Conservation (phyloP, 2,329 filamentous ascomycete species). For the Teratosphaeria zuluensis region DNA sequence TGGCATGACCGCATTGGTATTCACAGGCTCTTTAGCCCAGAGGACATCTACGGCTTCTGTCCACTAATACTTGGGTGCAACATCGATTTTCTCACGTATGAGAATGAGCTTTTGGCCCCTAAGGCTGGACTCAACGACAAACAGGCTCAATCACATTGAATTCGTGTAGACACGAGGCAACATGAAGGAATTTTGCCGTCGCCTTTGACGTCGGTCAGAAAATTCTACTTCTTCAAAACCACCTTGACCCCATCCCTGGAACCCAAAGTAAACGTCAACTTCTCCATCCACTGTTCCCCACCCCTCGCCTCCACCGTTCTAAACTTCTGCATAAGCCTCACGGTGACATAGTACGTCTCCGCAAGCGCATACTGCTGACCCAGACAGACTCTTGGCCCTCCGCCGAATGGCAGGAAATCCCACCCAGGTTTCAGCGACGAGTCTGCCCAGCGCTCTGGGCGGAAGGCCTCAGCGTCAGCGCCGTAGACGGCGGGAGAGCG, state of each 20-base stretch:
- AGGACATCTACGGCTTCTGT: too few relatives aligned
- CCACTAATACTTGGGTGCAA: too few relatives aligned
- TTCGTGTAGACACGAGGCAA: too few relatives aligned
- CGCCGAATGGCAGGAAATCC: conserved; percentile 29
- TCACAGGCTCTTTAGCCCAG: too few relatives aligned
- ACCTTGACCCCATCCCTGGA: neutral
- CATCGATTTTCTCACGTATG: too few relatives aligned
- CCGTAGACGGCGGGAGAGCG: conserved; percentile 27
- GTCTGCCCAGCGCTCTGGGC: conserved; percentile 36
- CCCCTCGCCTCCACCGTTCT: conserved; percentile 4
- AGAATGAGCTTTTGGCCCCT: too few relatives aligned
- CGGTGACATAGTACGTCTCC: conserved; percentile 6
- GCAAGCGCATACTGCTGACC: conserved; percentile 17
- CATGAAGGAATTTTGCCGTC: too few relatives aligned
- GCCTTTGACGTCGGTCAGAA: too few relatives aligned
- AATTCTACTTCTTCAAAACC: neutral
- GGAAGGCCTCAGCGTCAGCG: conserved; percentile 38
- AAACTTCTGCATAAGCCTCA: conserved; percentile 8
- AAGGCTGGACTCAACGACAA: too few relatives aligned
- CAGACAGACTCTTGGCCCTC: conserved; percentile 35
- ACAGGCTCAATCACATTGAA: too few relatives aligned
- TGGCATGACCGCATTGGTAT: too few relatives aligned
- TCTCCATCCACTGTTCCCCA: conserved; percentile 5
- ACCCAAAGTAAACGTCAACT: conserved; percentile 4
- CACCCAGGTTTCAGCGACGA: conserved; percentile 4